A percentile compares a stretch with the other conserved stretches of the same genome.
Conservation (phyloP, 192 early-diverging fungal genomes). For the Physocladia obscura region DNA sequence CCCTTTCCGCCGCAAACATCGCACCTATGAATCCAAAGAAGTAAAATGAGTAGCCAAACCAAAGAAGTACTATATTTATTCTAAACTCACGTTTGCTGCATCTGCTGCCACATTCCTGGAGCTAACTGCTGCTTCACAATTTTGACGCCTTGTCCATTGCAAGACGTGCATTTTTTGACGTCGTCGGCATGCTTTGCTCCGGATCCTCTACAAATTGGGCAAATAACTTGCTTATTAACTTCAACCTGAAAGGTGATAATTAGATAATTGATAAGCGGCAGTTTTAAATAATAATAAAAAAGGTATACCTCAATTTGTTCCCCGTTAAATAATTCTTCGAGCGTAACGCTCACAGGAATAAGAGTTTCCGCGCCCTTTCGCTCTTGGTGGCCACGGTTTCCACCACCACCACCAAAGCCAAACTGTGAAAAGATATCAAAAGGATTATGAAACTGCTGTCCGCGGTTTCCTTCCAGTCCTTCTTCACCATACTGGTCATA, state of each 20-base stretch:
- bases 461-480: conserved; percentile 73
- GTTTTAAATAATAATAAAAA: background rate
- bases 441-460: conserved; percentile 79
- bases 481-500: conserved; percentile 97
- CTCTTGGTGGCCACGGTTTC: conserved; percentile 53
- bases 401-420: conserved; percentile 51
- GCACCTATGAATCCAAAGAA: conserved; percentile 50
- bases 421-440: conserved; percentile 96
- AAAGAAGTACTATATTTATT: no score
- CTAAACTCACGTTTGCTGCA: conserved; percentile 74
- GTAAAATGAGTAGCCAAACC: background rate
- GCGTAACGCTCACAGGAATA: conserved; percentile 77
- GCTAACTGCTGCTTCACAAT: conserved; percentile 83
- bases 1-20: conserved; percentile 89
- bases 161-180: conserved; percentile 76
- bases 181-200: conserved; percentile 85
- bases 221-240: conserved; percentile 90
- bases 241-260: conserved; percentile 56
- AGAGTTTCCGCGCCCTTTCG: conserved; percentile 78
- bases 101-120: conserved; percentile 92
- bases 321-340: conserved; percentile 90
- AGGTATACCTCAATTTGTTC: conserved; percentile 67
- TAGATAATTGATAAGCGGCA: no score
- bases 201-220: conserved; percentile 86
- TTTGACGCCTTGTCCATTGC: conserved; percentile 77